Evolutionary conservation across 176 grass and related monocot species (phyloP).

Genomic region (Aegilops tauschii): DNA sequence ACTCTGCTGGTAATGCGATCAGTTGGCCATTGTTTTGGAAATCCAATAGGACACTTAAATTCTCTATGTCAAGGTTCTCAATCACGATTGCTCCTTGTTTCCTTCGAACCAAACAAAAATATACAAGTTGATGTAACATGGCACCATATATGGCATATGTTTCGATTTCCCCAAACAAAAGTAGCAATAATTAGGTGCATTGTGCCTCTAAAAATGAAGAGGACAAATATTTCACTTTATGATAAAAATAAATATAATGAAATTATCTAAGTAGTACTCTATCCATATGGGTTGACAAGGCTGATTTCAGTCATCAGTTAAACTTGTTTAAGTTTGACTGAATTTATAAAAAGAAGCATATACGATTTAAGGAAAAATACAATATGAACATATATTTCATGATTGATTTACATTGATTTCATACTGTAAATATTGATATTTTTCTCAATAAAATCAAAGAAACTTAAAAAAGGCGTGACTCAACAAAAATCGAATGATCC

Average conservation of each 20-base stretch:
- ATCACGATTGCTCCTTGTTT: constrained; percentile 40
- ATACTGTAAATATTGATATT: no score
- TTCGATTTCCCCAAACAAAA: neutral
- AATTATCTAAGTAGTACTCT: neutral
- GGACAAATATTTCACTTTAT: neutral
- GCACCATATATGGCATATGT: no score
- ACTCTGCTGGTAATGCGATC: constrained; percentile 43
- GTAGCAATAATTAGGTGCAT: neutral
- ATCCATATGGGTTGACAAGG: no score
- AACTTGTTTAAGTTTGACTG: no score
- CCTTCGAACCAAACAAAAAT: constrained; percentile 10
- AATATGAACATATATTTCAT: neutral
- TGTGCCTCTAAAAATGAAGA: no score
- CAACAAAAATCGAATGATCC: no score
- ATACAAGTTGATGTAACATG: neutral
- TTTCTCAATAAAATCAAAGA: no score
- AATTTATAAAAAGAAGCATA: no score
- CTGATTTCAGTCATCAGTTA: no score
- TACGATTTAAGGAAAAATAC: no score
- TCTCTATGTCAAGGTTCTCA: constrained; percentile 53
- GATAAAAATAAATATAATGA: neutral
- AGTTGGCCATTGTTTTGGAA: constrained; percentile 39
- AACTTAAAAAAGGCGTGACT: no score
- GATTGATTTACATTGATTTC: no score
- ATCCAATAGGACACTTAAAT: constrained; percentile 48